Evolutionary conservation across 139 green algal genomes (phyloP).

Genomic region (Trebouxia sp.): DNA sequence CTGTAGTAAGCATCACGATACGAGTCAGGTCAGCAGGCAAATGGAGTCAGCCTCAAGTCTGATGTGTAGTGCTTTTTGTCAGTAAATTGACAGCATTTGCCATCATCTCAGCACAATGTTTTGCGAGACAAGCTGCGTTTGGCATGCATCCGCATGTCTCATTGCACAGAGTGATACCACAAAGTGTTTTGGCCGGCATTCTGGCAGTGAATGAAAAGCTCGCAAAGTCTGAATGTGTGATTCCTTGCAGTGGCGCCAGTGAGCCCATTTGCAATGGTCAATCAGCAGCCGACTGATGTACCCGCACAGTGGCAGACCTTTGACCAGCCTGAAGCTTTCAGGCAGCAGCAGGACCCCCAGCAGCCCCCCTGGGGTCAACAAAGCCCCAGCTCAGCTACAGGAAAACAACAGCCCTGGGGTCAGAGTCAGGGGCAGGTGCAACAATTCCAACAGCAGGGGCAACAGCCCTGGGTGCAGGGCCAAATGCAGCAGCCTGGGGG

Average conservation of each 20-base stretch:
- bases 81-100: no score
- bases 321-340: neutral
- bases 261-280: neutral
- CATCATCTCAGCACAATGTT: no score
- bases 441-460: neutral
- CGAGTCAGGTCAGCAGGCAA: no score
- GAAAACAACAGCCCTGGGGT: neutral
- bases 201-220: no score
- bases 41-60: no score
- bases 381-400: neutral
- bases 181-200: no score
- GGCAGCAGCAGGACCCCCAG: neutral
- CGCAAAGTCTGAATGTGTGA: no score
- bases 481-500: neutral
- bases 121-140: no score
- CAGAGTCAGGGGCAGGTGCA: neutral
- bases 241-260: neutral
- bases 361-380: neutral
- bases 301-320: constrained; percentile 13
- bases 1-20: no score
- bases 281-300: neutral
- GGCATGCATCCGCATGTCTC: no score
- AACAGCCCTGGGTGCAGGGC: neutral
- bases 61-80: no score
- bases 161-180: no score